Conservation (phyloP, 1,284 basidiomycete genomes). For the Heimioporus punctisporus region DNA sequence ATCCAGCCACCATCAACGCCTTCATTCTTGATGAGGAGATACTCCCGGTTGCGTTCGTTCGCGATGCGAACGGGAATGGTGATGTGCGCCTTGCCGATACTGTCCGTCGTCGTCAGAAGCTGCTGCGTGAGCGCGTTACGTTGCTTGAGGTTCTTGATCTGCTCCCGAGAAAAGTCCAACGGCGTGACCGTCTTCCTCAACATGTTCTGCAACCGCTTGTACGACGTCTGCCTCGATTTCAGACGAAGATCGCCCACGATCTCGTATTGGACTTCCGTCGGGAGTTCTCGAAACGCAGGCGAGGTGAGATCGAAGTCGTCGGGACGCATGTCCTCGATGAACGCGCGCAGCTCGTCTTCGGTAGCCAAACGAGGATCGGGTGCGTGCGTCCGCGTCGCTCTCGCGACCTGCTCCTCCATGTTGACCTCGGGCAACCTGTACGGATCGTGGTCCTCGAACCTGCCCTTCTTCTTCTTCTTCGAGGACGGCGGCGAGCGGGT, state of each 20-base stretch:
- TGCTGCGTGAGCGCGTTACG: conserved; percentile 95
- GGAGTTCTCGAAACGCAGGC: conserved; percentile 90
- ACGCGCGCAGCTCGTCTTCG: conserved; percentile 87
- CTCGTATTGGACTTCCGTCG: conserved; percentile 98
- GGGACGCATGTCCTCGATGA: conserved; percentile 93
- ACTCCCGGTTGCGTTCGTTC: conserved; percentile 93
- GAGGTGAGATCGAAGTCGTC: conserved; percentile 92
- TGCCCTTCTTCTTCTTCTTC: conserved; percentile 55
- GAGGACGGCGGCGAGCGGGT: conserved; percentile 49
- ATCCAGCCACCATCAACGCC: conserved; percentile 91
- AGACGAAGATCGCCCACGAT: conserved; percentile 95
- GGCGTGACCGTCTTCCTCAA: conserved; percentile 79
- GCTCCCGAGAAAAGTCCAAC: conserved; percentile 95
- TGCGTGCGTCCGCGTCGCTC: conserved; percentile 55
- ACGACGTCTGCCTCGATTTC: conserved; percentile 94
- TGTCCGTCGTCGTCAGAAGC: conserved; percentile 93
- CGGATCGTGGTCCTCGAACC: conserved; percentile 81
- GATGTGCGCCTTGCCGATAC: conserved; percentile 87
- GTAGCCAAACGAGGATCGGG: conserved; percentile 94
- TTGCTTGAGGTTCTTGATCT: conserved; percentile 90
- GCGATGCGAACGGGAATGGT: conserved; percentile 94
- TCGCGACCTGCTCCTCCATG: conserved; percentile 59
- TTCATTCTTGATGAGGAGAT: conserved; percentile 92
- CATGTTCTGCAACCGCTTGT: conserved; percentile 93
- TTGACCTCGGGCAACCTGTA: conserved; percentile 82